Conservation (phyloP, 2,329 filamentous ascomycete genomes). For the Huntiella decipiens region DNA sequence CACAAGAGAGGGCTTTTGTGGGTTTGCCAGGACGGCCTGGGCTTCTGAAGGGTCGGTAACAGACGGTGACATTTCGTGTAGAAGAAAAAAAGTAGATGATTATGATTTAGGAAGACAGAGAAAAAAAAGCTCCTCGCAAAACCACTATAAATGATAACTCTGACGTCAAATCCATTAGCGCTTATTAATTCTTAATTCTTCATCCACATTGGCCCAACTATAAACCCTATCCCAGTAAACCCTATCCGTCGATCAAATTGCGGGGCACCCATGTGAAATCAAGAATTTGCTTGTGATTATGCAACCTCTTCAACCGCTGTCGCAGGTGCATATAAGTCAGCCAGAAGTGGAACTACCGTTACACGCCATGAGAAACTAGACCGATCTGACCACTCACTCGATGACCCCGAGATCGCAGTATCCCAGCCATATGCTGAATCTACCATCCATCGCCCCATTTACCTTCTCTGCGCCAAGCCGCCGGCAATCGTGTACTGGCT, state of each 20-base stretch:
- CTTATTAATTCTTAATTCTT: constrained; percentile 1
- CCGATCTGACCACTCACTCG: too few relatives aligned
- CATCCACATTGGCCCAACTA: background rate
- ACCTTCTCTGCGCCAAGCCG: too few relatives aligned
- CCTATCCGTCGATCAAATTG: background rate
- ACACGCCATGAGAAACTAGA: too few relatives aligned
- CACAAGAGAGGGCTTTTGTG: constrained; percentile 64
- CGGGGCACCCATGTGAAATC: too few relatives aligned
- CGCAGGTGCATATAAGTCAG: too few relatives aligned
- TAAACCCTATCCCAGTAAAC: background rate
- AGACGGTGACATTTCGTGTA: constrained; percentile 54
- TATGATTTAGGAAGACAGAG: background rate
- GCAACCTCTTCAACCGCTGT: too few relatives aligned
- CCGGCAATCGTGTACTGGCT: too few relatives aligned
- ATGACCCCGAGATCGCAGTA: too few relatives aligned
- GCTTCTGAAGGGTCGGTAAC: constrained; percentile 46
- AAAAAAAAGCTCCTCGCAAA: background rate
- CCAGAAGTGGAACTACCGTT: too few relatives aligned
- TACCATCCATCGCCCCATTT: too few relatives aligned
- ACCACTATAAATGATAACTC: background rate
- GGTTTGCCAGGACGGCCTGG: constrained; percentile 54
- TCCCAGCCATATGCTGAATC: too few relatives aligned
- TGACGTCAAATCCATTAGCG: background rate
- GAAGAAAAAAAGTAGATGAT: background rate
- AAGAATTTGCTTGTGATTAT: too few relatives aligned